These are phyloP conservation scores for Aphanomyces invadans DNA, from an alignment of 352 stramenopile species.

Conservation along the genomic window DNA sequence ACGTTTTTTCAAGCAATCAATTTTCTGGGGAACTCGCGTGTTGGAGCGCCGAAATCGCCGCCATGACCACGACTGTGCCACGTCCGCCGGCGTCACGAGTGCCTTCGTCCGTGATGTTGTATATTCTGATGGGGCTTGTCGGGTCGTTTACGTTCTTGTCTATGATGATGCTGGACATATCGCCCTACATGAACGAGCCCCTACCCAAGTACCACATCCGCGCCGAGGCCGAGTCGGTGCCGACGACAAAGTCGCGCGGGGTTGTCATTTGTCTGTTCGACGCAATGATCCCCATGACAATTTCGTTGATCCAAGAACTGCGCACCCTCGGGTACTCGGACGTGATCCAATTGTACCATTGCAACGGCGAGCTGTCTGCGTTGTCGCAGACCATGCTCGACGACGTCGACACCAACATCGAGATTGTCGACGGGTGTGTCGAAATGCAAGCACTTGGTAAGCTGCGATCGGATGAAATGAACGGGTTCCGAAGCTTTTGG, in stretches of 20 bases:
- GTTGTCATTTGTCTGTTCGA: not conserved
- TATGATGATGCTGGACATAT: not conserved
- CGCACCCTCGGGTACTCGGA: constrained; percentile 4
- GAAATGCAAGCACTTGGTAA: not conserved
- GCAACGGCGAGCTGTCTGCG: constrained; percentile 8
- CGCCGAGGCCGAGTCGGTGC: not conserved
- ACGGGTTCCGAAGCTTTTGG: constrained; percentile 18
- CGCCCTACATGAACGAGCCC: not conserved
- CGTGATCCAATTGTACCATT: constrained; percentile 23
- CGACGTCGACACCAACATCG: constrained; percentile 8
- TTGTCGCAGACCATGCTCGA: constrained; percentile 1
- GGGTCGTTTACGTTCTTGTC: not conserved
- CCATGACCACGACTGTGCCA: not conserved
- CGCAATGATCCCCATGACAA: constrained; percentile 8
- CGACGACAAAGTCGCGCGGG: not conserved
- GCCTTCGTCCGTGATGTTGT: not conserved
- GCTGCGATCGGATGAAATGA: not conserved
- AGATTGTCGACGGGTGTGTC: constrained; percentile 20
- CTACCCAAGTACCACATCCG: not conserved
- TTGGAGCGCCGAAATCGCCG: too few relatives aligned
- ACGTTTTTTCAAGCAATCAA: too few relatives aligned
- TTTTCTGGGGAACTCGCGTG: too few relatives aligned
- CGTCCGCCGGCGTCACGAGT: not conserved
- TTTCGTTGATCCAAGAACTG: constrained; percentile 13
- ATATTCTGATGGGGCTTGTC: not conserved